phyloP scores from a whole-genome alignment of 2,329 filamentous ascomycete genomes.

The Verticillium nubilum region DNA sequence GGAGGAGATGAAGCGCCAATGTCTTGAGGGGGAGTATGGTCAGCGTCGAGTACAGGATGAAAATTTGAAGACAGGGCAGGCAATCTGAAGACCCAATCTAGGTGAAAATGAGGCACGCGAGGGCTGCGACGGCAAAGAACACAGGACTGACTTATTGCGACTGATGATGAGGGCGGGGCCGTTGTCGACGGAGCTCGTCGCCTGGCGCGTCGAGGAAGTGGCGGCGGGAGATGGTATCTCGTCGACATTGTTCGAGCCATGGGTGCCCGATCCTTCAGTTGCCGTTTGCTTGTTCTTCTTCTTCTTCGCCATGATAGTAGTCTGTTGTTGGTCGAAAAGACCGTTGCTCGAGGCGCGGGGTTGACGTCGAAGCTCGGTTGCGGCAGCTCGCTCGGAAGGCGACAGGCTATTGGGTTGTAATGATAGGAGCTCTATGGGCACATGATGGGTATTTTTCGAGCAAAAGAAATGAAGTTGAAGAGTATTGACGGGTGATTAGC shows the following conservation, averaged over 20 bases:
- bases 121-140: not conserved
- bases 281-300: constrained; percentile 38
- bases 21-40: constrained; percentile 39
- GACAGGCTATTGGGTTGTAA: not conserved
- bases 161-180: constrained; percentile 52
- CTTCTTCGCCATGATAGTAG: constrained; percentile 16
- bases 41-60: not conserved
- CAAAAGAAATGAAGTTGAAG: not conserved
- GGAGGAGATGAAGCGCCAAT: constrained; percentile 80
- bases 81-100: not conserved
- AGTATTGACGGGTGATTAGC: not conserved
- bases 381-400: not conserved
- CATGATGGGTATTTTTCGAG: not conserved
- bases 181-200: constrained; percentile 27
- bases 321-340: too few species aligned
- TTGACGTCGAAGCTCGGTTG: not conserved
- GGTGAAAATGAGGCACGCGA: not conserved
- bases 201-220: constrained; percentile 13
- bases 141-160: constrained; percentile 59
- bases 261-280: constrained; percentile 19
- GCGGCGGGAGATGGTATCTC: constrained; percentile 1
- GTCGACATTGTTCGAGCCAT: constrained; percentile 6
- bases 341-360: too few species aligned
- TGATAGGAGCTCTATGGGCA: not conserved
- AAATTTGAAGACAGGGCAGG: not conserved